Evolutionary conservation across 164 flowering plant genomes (phyloP).

Genomic region (Sextonia rubra): DNA sequence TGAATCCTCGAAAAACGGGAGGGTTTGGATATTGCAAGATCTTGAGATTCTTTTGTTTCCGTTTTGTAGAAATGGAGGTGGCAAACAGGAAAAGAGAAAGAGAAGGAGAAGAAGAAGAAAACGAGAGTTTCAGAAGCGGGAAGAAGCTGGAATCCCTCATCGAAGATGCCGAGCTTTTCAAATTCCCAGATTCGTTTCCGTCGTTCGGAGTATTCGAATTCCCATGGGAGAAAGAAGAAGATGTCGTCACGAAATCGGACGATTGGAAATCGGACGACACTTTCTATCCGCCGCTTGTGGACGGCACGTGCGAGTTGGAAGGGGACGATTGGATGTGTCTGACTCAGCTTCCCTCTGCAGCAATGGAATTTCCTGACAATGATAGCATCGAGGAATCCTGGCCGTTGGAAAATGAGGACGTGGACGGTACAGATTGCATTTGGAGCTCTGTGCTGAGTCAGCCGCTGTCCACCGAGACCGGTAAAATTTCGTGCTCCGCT

Average conservation of each 20-base stretch:
- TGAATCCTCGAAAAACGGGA: too few species aligned
- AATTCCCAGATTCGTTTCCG: slow-evolving; percentile 3
- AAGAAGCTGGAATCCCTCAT: not conserved
- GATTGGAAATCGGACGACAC: not conserved
- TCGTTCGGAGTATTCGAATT: slow-evolving; percentile 10
- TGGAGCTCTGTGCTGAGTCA: slow-evolving; percentile 23
- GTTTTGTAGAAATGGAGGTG: too few species aligned
- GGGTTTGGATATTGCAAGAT: too few species aligned
- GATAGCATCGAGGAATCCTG: slow-evolving; percentile 5
- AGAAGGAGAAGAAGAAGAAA: not conserved
- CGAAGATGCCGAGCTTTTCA: not conserved
- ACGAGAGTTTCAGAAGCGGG: not conserved
- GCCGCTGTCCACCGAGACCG: slow-evolving; percentile 6
- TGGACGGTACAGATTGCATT: slow-evolving; percentile 22
- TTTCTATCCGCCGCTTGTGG: slow-evolving; percentile 1
- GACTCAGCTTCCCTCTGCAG: not conserved
- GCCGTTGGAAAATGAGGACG: slow-evolving; percentile 5
- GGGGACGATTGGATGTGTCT: not conserved
- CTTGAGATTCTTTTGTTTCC: too few species aligned
- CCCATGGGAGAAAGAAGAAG: slow-evolving; percentile 6
- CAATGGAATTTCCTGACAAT: not conserved
- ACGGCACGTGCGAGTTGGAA: not conserved
- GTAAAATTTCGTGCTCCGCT: not conserved
- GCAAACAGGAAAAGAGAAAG: not conserved
- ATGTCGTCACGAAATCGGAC: not conserved